Conservation (phyloP, 441 rosid species). For the Pelargonium citronellum region DNA sequence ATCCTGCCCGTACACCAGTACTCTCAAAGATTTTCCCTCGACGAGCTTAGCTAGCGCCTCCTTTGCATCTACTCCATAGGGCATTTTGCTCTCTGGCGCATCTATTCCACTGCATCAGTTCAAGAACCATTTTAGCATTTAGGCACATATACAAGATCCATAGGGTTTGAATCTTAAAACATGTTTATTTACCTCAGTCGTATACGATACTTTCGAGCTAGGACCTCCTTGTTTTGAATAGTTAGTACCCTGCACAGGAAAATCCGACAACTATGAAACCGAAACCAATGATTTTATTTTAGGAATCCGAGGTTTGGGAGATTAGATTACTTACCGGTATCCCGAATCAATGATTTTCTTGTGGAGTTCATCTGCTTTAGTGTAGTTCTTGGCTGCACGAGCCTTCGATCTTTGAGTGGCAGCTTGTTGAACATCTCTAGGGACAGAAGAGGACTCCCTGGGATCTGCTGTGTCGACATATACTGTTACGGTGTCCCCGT, state of each 20-base stretch:
- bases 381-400: conserved; percentile 41
- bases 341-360: conserved; percentile 53
- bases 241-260: conserved; percentile 35
- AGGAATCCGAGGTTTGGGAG: not conserved
- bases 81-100: conserved; percentile 73
- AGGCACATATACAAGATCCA: not conserved
- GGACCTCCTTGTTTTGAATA: conserved; percentile 51
- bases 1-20: conserved; percentile 54
- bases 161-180: not conserved
- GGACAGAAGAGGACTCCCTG: conserved; percentile 51
- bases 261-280: not conserved
- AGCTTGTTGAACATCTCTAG: conserved; percentile 49
- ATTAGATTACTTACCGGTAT: conserved; percentile 41
- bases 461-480: conserved; percentile 56
- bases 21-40: conserved; percentile 49
- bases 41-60: conserved; percentile 57
- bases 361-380: conserved; percentile 61
- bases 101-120: conserved; percentile 59
- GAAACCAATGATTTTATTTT: not conserved
- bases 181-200: conserved; percentile 44
- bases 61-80: conserved; percentile 61
- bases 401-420: conserved; percentile 55
- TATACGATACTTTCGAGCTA: conserved; percentile 60
- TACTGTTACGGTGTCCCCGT: conserved; percentile 73
- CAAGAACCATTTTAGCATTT: not conserved